A percentile compares a stretch with the other conserved stretches of the same genome.
Conservation (phyloP, 78 protist genomes). For the Dictyostelium intermedium region DNA sequence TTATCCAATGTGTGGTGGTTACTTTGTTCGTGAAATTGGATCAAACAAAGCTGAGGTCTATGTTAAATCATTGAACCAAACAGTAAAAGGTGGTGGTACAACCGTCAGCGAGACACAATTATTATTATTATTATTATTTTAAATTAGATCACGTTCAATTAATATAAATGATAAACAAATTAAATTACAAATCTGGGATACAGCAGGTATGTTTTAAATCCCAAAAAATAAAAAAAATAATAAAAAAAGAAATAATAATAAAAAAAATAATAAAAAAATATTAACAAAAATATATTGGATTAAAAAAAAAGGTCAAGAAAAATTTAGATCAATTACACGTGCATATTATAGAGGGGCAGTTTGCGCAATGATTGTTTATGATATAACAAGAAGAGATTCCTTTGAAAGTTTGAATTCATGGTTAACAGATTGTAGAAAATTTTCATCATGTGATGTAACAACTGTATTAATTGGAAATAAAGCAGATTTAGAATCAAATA, state of each 20-base stretch:
- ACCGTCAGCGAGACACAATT: background rate
- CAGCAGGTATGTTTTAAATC: constrained; percentile 89
- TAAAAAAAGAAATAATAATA: too few relatives aligned
- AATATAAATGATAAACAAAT: constrained; percentile 91
- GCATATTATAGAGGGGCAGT: constrained; percentile 99
- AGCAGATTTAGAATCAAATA: constrained; percentile 89
- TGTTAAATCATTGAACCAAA: background rate
- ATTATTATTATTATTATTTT: background rate
- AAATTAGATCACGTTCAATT: constrained; percentile 88
- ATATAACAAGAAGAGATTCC: constrained; percentile 94
- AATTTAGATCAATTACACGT: constrained; percentile 98
- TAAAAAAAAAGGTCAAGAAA: constrained; percentile 73
- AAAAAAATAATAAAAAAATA: too few relatives aligned
- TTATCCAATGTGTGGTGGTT: constrained; percentile 37
- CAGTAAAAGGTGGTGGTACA: background rate
- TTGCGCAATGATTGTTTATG: constrained; percentile 88
- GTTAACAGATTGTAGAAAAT: constrained; percentile 92
- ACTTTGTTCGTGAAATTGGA: background rate
- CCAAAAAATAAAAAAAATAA: background rate
- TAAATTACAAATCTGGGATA: constrained; percentile 99
- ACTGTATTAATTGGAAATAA: constrained; percentile 98
- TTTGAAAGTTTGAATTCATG: constrained; percentile 96
- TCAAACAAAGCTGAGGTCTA: background rate
- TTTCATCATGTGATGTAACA: constrained; percentile 89
- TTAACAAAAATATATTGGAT: background rate